A percentile compares a stretch with the other conserved stretches of the same genome.
These are phyloP conservation scores for Corrigiola litoralis DNA, from an alignment of 179 eudicot genomes.

Conservation along the genomic window DNA sequence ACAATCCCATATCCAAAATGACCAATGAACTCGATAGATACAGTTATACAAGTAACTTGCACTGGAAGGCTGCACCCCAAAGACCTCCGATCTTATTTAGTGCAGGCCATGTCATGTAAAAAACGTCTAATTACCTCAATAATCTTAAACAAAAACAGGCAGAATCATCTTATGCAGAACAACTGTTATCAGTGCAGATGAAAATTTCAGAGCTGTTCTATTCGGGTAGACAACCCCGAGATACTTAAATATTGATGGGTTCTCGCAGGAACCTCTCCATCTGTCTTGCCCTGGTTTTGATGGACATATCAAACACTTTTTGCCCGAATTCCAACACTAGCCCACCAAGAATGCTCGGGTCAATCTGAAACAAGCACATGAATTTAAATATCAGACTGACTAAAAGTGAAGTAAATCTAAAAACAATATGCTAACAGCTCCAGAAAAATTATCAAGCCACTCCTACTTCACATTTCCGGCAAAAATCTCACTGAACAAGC, in stretches of 20 bases:
- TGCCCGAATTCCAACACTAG: constrained; percentile 76
- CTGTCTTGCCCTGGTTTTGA: constrained; percentile 82
- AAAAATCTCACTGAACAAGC: no score
- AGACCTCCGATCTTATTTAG: no score
- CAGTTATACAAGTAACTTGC: no score
- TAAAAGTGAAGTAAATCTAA: neutral
- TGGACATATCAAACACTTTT: constrained; percentile 92
- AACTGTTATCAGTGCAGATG: constrained; percentile 11
- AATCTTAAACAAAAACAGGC: constrained; percentile 4
- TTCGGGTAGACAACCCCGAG: neutral
- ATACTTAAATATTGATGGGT: constrained; percentile 18
- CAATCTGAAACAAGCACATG: constrained; percentile 46
- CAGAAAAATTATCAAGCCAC: no score
- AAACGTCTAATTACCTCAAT: no score
- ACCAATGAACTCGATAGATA: no score
- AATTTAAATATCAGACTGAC: neutral
- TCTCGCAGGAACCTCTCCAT: constrained; percentile 65
- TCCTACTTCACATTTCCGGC: no score
- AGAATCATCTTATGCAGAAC: constrained; percentile 15
- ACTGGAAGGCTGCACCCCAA: no score
- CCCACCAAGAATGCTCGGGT: constrained; percentile 86
- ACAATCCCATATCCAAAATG: no score
- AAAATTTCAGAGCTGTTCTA: neutral
- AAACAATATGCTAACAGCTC: neutral
- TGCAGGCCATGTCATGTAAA: no score